phyloP scores from a whole-genome alignment of 1,139 yeast species.

The Debaryomyces singareniensis region DNA sequence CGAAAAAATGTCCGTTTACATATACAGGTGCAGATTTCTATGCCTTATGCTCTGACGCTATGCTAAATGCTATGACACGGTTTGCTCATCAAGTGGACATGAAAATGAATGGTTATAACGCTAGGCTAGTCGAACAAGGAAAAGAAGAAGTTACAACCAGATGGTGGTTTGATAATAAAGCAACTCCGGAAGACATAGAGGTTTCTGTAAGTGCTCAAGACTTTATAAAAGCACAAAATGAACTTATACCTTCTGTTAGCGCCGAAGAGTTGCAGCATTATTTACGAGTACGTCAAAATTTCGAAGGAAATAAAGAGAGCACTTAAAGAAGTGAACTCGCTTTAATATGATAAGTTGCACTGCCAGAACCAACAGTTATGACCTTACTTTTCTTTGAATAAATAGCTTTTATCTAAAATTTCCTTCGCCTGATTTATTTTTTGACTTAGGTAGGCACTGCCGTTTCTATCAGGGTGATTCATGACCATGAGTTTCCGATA shows the following conservation, averaged over 20 bases:
- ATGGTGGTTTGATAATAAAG: slow-evolving; percentile 89
- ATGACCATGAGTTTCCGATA: slow-evolving; percentile 74
- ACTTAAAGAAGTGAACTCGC: no score
- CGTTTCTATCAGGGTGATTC: slow-evolving; percentile 77
- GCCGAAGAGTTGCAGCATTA: slow-evolving; percentile 83
- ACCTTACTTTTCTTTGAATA: slow-evolving; percentile 16
- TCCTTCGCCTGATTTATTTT: slow-evolving; percentile 75
- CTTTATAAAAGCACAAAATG: slow-evolving; percentile 65
- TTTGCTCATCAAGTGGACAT: slow-evolving; percentile 71
- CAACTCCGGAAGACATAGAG: slow-evolving; percentile 57
- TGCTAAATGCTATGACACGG: slow-evolving; percentile 92
- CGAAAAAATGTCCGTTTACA: slow-evolving; percentile 73
- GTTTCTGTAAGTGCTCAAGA: slow-evolving; percentile 70
- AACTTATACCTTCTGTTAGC: slow-evolving; percentile 79
- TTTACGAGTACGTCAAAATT: slow-evolving; percentile 65
- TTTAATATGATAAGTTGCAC: no score
- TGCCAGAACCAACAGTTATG: slow-evolving; percentile 1
- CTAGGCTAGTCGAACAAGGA: slow-evolving; percentile 17
- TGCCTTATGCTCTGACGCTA: slow-evolving; percentile 90
- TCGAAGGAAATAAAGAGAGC: slow-evolving; percentile 53
- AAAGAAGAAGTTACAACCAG: slow-evolving; percentile 51
- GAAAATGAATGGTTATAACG: slow-evolving; percentile 52
- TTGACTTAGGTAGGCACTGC: slow-evolving; percentile 64
- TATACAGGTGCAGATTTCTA: slow-evolving; percentile 97
- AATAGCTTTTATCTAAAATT: slow-evolving; percentile 51